Base-by-base conservation (phyloP, 495 filamentous ascomycete genomes). In the Penicillium crystallinum region DNA sequence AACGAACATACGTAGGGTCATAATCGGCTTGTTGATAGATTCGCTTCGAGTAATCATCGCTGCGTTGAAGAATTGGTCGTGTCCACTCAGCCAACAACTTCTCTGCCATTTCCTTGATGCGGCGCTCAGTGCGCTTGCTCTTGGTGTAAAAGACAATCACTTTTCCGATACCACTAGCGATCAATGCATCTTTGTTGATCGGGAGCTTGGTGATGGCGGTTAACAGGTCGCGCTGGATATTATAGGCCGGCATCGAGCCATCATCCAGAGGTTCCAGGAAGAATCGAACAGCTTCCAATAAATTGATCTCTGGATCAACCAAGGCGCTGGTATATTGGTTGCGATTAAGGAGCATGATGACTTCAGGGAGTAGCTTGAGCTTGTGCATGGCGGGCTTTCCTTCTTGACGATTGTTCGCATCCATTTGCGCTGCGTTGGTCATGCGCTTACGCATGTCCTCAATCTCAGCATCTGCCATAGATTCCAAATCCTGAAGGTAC, bases 221-320 rank as follows among this genome's bases (percentile, higher is more conserved):
- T 71, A 99, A 90, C 49, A 99, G 81, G 56, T 97, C 90, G 41
- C 89, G 89, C 74, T 99, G 95, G 63, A 99, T 97, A 62, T 89
- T 91, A 74, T 96, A 97, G 22, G 93, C 91, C 0, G 95, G 93
- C 22, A 99, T 76, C 38, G 87, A 87, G 54, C 91, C 93, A 62
- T 96, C 91, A 52, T 90, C 87, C 36, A 97, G 81, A 4, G 95
- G 95, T 64, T 99, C 95, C 11, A 99, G 84, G 82, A 97, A 97
- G 80, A 92, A 96, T 60, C 88, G 88, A 57, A 99, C 90, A 2
- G 90, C 88, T 67, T 95, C 89, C 27, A 99, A 78, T 55, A 99
- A 83, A 72, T 97, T 96, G 64, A 86, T 93, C 59, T 97, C 91
- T 0, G 91, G 91, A 56, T 99, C 95, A 52, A 96, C 84, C 50